Conservation (phyloP, 495 filamentous ascomycete species). For the Podospora didyma region DNA sequence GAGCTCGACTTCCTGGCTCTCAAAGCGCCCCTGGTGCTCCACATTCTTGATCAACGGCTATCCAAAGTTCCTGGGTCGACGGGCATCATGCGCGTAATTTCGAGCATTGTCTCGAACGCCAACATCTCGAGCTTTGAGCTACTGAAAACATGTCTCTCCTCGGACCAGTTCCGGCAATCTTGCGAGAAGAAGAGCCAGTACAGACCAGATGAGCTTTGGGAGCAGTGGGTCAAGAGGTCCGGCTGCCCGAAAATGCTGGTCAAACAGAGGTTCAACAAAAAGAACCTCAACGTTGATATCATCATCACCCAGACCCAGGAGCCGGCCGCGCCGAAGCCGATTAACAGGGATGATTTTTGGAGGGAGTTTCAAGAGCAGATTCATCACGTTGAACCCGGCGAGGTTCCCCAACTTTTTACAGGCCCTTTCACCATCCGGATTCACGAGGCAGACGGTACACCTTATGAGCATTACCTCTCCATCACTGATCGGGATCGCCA, state of each 20-base stretch:
- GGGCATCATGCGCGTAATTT: constrained; percentile 80
- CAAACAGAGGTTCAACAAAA: constrained; percentile 92
- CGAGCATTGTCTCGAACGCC: constrained; percentile 72
- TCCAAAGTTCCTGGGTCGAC: constrained; percentile 80
- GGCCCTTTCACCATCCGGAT: constrained; percentile 97
- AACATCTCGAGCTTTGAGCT: constrained; percentile 71
- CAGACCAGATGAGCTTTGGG: constrained; percentile 81
- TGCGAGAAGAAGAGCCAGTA: constrained; percentile 86
- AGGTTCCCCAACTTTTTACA: constrained; percentile 75
- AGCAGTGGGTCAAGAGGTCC: constrained; percentile 85
- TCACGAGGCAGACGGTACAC: constrained; percentile 96
- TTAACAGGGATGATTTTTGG: constrained; percentile 67
- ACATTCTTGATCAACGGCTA: constrained; percentile 85
- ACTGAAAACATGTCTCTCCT: constrained; percentile 66
- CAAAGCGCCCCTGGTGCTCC: constrained; percentile 88
- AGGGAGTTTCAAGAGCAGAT: constrained; percentile 77
- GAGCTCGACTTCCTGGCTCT: constrained; percentile 85
- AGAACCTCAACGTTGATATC: constrained; percentile 93
- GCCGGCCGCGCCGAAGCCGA: constrained; percentile 32
- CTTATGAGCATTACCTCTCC: constrained; percentile 96
- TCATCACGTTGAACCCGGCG: constrained; percentile 62
- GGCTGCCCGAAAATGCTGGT: constrained; percentile 85
- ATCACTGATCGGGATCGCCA: constrained; percentile 79
- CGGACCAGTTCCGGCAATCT: constrained; percentile 66
- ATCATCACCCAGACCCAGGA: constrained; percentile 77